Evolutionary conservation across 2,329 filamentous ascomycete species (phyloP).

Genomic region (Exophiala spinifera): DNA sequence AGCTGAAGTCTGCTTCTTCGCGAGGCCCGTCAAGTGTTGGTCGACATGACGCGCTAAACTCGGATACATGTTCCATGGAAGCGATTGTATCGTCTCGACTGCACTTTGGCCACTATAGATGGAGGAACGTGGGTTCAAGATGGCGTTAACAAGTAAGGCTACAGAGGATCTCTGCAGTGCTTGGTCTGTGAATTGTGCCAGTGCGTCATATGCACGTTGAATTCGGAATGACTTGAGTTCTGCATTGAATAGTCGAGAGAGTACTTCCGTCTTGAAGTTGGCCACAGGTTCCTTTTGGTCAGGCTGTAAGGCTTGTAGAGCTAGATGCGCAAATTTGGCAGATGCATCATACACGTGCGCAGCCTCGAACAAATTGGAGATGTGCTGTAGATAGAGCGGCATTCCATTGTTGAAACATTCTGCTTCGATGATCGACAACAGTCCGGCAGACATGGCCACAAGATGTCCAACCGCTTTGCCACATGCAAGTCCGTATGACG

Average conservation of each 20-base stretch:
- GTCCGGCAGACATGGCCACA: conserved; percentile 51
- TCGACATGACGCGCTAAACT: conserved; percentile 77
- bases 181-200: conserved; percentile 68
- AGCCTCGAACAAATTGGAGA: conserved; percentile 77
- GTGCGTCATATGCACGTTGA: conserved; percentile 74
- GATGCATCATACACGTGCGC: conserved; percentile 75
- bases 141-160: conserved; percentile 58
- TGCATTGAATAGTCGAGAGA: conserved; percentile 79
- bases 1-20: conserved; percentile 65
- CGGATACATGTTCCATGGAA: conserved; percentile 65
- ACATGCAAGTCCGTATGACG: conserved; percentile 58
- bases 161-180: conserved; percentile 71
- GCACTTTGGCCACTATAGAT: conserved; percentile 41
- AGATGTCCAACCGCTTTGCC: conserved; percentile 46
- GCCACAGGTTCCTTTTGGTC: conserved; percentile 35
- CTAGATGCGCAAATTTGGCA: conserved; percentile 75
- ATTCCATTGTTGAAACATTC: conserved; percentile 67
- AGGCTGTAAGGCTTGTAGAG: conserved; percentile 60
- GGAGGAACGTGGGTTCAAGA: conserved; percentile 36
- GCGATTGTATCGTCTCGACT: conserved; percentile 62
- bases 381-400: conserved; percentile 80
- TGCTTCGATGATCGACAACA: conserved; percentile 74
- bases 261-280: conserved; percentile 63
- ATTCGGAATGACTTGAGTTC: conserved; percentile 76
- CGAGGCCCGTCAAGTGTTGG: conserved; percentile 68